A percentile compares a stretch with the other conserved stretches of the same genome.
phyloP scores from a whole-genome alignment of 371 early-diverging fungal genomes.

The Syncephalastrum sp. region DNA sequence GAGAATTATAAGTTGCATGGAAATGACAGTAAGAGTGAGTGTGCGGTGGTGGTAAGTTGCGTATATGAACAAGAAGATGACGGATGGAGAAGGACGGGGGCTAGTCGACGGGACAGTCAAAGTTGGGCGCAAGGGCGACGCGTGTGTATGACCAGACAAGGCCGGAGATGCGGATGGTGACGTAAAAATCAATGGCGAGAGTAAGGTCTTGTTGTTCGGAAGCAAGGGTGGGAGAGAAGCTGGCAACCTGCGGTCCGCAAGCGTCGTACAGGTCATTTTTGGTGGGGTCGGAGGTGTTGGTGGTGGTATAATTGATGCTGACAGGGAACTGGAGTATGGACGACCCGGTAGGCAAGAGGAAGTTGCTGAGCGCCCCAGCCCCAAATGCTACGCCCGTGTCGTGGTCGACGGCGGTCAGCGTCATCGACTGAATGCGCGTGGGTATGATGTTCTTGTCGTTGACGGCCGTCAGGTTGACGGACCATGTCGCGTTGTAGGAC shows the following conservation, averaged over 20 bases:
- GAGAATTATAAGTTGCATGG: too few relatives aligned
- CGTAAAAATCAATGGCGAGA: conserved; percentile 23
- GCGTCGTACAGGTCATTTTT: conserved; percentile 36
- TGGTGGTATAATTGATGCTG: conserved; percentile 20
- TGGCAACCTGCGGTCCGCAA: conserved; percentile 26
- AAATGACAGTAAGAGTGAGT: too few relatives aligned
- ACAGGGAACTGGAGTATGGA: conserved; percentile 10
- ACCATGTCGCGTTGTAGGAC: conserved; percentile 17
- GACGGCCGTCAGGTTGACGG: conserved; percentile 18
- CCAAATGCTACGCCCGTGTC: conserved; percentile 16
- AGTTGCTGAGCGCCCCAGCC: conserved; percentile 9
- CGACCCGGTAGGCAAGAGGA: conserved; percentile 6
- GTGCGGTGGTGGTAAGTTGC: too few relatives aligned
- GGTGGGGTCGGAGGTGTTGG: conserved; percentile 26
- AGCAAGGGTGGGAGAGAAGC: conserved; percentile 10
- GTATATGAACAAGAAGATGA: too few relatives aligned
- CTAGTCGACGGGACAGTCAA: conserved; percentile 8
- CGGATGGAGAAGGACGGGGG: too few relatives aligned
- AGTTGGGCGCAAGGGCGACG: conserved; percentile 18
- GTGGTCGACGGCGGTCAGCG: conserved; percentile 16
- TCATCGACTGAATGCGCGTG: conserved; percentile 17
- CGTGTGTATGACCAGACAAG: conserved; percentile 32
- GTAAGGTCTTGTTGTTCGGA: conserved; percentile 19
- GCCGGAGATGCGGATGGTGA: conserved; percentile 31
- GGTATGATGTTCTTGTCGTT: conserved; percentile 27